These are phyloP conservation scores for Neodidymelliopsis sp. DNA, from an alignment of 2,329 filamentous ascomycete genomes.

Conservation along the genomic window DNA sequence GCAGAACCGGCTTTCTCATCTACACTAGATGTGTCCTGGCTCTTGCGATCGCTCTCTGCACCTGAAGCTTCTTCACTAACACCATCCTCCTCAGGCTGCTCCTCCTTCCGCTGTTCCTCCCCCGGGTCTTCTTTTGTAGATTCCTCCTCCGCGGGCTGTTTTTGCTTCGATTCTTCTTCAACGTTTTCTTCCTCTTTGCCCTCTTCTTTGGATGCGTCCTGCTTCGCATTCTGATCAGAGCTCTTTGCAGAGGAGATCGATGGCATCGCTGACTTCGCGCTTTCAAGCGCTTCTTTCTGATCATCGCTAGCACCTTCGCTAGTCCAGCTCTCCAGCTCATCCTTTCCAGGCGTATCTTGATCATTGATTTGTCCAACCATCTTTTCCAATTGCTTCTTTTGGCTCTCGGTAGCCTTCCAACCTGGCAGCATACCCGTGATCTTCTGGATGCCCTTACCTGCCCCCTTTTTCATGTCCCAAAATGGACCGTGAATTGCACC, in stretches of 20 bases:
- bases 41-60: neutral
- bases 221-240: neutral
- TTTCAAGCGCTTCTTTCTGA: slow-evolving; percentile 17
- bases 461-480: slow-evolving; percentile 22
- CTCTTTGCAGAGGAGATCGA: slow-evolving; percentile 2
- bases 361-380: slow-evolving; percentile 29
- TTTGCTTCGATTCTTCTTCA: too few relatives aligned
- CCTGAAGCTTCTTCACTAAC: neutral
- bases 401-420: slow-evolving; percentile 28
- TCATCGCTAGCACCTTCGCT: slow-evolving; percentile 17
- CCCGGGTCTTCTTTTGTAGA: neutral
- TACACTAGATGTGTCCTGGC: too few relatives aligned
- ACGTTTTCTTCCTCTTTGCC: neutral
- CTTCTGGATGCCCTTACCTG: slow-evolving; percentile 27
- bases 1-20: neutral
- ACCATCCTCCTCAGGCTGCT: too few relatives aligned
- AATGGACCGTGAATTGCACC: slow-evolving; percentile 27
- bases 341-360: slow-evolving; percentile 22
- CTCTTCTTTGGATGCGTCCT: neutral
- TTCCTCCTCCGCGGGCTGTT: neutral
- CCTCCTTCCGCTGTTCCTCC: too few relatives aligned
- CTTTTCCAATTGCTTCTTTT: slow-evolving; percentile 29
- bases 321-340: slow-evolving; percentile 27
- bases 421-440: slow-evolving; percentile 22
- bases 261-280: slow-evolving; percentile 22